A percentile compares a stretch with the other conserved stretches of the same genome.
Evolutionary conservation across 768 basidiomycete genomes (phyloP).

Genomic region (Suillus weaverae): DNA sequence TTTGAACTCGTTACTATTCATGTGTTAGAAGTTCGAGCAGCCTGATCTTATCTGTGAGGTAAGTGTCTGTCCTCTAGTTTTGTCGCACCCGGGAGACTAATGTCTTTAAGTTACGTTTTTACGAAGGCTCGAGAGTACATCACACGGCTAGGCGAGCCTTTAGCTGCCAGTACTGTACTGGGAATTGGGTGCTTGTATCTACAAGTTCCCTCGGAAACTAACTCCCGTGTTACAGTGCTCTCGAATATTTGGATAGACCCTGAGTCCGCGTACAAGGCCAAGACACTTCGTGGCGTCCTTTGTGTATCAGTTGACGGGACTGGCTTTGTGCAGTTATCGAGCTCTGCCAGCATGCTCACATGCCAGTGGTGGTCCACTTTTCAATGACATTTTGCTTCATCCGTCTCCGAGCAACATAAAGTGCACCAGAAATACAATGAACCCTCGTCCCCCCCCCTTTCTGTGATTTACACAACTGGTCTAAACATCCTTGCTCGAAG

Average conservation of each 20-base stretch:
- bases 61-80: background rate
- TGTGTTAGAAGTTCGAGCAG: background rate
- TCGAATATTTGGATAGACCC: background rate
- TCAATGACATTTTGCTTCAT: background rate
- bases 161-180: background rate
- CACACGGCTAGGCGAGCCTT: background rate
- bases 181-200: background rate
- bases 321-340: background rate
- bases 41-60: background rate
- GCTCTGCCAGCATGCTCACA: background rate
- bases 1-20: background rate
- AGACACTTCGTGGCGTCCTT: background rate
- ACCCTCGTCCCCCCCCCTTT: background rate
- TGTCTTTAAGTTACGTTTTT: background rate
- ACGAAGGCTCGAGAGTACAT: background rate
- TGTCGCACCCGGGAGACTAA: background rate
- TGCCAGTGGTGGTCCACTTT: background rate
- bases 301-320: background rate
- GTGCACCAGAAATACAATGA: background rate
- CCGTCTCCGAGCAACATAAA: background rate
- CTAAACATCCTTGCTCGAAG: background rate
- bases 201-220: background rate
- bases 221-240: background rate
- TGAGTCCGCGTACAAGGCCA: background rate
- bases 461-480: background rate